Conservation (phyloP, 2,329 filamentous ascomycete species). For the Diplodia mutila region DNA sequence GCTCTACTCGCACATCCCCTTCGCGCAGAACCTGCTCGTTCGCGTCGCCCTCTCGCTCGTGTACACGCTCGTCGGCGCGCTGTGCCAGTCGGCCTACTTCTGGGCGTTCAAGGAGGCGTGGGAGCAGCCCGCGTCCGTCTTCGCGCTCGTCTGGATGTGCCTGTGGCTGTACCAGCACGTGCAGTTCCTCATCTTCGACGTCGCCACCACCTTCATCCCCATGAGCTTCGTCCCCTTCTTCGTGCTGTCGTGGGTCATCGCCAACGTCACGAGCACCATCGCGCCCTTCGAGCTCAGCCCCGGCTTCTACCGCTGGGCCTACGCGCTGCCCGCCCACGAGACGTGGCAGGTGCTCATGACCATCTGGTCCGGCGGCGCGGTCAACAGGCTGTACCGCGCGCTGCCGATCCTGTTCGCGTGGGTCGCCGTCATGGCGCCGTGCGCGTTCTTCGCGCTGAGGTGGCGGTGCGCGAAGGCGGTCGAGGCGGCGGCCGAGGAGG, state of each 20-base stretch:
- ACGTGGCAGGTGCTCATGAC: conserved; percentile 44
- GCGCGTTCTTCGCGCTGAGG: not conserved
- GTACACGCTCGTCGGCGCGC: conserved; percentile 42
- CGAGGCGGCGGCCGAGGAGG: not conserved
- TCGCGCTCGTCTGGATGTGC: conserved; percentile 45
- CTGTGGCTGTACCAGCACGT: conserved; percentile 50
- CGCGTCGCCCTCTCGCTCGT: conserved; percentile 36
- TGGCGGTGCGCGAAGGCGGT: conserved; percentile 2
- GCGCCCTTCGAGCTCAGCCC: conserved; percentile 47
- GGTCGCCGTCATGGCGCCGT: conserved; percentile 34
- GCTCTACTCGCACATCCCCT: conserved; percentile 31
- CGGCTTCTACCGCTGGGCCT: conserved; percentile 45
- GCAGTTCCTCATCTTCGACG: conserved; percentile 49
- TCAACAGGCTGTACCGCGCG: conserved; percentile 44
- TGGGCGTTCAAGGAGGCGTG: conserved; percentile 48
- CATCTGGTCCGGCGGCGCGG: conserved; percentile 50
- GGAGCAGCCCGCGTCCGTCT: conserved; percentile 43
- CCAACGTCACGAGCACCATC: conserved; percentile 48
- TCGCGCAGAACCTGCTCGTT: conserved; percentile 33
- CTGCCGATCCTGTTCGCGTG: conserved; percentile 51
- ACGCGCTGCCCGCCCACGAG: conserved; percentile 45
- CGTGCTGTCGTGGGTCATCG: conserved; percentile 49
- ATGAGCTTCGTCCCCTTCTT: conserved; percentile 46
- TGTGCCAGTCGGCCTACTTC: conserved; percentile 45
- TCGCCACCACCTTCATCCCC: conserved; percentile 45